These are phyloP conservation scores for Ceratocystis destructans DNA, from an alignment of 2,329 filamentous ascomycete species.

Conservation along the genomic window DNA sequence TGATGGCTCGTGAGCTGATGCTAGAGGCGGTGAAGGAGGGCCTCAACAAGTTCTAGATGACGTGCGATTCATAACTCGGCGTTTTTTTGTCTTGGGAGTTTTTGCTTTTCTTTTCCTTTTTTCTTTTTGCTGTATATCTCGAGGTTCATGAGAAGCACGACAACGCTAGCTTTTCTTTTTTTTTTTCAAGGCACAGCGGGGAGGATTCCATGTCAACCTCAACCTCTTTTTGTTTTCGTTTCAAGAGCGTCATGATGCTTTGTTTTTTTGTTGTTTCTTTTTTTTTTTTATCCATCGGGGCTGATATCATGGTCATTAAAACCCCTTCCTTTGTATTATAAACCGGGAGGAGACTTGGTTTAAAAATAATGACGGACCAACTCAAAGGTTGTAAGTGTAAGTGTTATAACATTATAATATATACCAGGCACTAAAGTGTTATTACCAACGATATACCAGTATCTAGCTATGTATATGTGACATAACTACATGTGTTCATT, in stretches of 20 bases:
- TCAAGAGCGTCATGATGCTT: slow-evolving; percentile 5
- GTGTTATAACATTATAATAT: not conserved
- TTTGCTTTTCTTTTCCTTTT: slow-evolving; percentile 1
- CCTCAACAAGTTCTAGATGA: slow-evolving; percentile 22
- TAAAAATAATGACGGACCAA: not conserved
- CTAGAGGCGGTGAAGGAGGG: slow-evolving; percentile 64
- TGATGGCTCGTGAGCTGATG: slow-evolving; percentile 79
- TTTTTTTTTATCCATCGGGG: not conserved
- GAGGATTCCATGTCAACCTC: not conserved
- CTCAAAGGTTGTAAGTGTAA: not conserved
- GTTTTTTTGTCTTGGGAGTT: slow-evolving; percentile 4
- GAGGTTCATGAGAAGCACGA: not conserved
- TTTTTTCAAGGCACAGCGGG: not conserved
- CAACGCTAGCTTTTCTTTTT: not conserved
- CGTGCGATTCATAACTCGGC: not conserved
- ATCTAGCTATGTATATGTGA: not conserved
- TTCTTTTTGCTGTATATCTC: not conserved
- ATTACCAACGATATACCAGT: not conserved
- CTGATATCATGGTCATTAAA: not conserved
- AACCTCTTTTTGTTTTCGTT: not conserved
- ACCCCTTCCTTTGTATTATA: not conserved
- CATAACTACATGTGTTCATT: not conserved
- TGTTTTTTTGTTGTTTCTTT: not conserved
- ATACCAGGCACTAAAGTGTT: not conserved
- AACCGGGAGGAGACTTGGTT: not conserved